Base-by-base conservation (phyloP, 768 basidiomycete genomes). In the Suillus fuscotomentosus region DNA sequence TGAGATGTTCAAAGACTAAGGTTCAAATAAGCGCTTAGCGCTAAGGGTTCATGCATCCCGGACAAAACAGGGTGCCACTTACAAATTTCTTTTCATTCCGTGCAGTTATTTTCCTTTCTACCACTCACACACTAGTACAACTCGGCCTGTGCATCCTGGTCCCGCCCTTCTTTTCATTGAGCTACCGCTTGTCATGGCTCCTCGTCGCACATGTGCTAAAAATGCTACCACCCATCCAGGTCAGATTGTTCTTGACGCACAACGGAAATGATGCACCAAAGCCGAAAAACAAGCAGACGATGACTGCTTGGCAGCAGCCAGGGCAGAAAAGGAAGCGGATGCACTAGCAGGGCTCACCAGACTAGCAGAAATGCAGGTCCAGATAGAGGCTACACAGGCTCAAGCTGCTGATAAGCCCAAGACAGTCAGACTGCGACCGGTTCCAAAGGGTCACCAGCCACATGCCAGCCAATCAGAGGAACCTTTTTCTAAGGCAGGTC, bases 331-430 rank as follows among this genome's bases (percentile, higher is more conserved):
- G 50, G 55, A 31, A 13, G 38, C 38, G 17, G 61, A 42, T 2
- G 31, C 45, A 3, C 45, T 54, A 36, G 60, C 62, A 7, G 34
- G 63, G 10, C 13, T 54, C 39, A 45, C 39, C 3, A 38, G 39
- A 20, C 48, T 67, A 7, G 63, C 60, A 2, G 9, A 39, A 27
- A 56, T 67, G 54, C 45, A 67, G 39, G n/a, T 48, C 22, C 43
- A 38, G n/a, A 60, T 61, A 10, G 47, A 67, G 31, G 54, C n/a
- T 20, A 55, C 11, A n/a, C 63, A 62, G 54, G 20, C 24, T 13
- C 22, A 55, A n/a, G 48, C 39, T 3, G 14, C 20, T 22, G 43
- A 43, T 0, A 48, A 53, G 48, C 34, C 41, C 13, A 45, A 50
- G 60, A 24, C 65, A 47, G 43, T 43, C 11, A 53, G 39, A 34